phyloP scores from a whole-genome alignment of 2,329 filamentous ascomycete species.

The Cordyceps pruinosa region DNA sequence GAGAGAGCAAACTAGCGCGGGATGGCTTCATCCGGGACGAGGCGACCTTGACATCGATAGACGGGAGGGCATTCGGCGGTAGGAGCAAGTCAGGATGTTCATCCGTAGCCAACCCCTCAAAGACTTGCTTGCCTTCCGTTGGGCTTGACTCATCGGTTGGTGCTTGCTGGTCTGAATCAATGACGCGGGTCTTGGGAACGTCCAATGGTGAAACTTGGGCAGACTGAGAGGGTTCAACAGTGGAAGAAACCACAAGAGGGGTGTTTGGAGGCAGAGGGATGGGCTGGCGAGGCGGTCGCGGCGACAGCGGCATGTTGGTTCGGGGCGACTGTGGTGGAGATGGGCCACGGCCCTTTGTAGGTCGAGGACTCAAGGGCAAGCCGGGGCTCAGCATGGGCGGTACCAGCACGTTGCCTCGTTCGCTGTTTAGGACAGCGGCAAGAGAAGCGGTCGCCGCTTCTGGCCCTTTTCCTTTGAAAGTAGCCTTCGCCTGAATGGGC shows the following conservation, averaged over 20 bases:
- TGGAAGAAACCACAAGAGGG: constrained; percentile 45
- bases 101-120: constrained; percentile 71
- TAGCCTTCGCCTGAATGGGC: not conserved
- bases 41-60: constrained; percentile 77
- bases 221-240: constrained; percentile 8
- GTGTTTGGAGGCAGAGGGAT: constrained; percentile 67
- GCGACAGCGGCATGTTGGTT: constrained; percentile 16
- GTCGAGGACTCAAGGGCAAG: constrained; percentile 53
- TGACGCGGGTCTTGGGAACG: constrained; percentile 9
- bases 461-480: constrained; percentile 19
- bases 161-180: constrained; percentile 30
- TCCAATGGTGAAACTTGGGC: constrained; percentile 6
- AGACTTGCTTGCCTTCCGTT: constrained; percentile 50
- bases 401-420: constrained; percentile 27
- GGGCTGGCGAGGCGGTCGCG: constrained; percentile 62
- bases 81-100: constrained; percentile 82
- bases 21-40: constrained; percentile 95
- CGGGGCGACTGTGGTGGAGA: constrained; percentile 66
- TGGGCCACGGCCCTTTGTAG: constrained; percentile 44
- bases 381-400: constrained; percentile 51
- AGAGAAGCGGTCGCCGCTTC: constrained; percentile 42
- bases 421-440: constrained; percentile 42
- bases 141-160: constrained; percentile 29
- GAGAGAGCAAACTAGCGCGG: constrained; percentile 71
- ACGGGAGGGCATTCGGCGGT: constrained; percentile 80